Evolutionary conservation across 1,284 basidiomycete genomes (phyloP), one percentile per base, ranked within the genome.

Genomic region (Coniophora puteana): DNA sequence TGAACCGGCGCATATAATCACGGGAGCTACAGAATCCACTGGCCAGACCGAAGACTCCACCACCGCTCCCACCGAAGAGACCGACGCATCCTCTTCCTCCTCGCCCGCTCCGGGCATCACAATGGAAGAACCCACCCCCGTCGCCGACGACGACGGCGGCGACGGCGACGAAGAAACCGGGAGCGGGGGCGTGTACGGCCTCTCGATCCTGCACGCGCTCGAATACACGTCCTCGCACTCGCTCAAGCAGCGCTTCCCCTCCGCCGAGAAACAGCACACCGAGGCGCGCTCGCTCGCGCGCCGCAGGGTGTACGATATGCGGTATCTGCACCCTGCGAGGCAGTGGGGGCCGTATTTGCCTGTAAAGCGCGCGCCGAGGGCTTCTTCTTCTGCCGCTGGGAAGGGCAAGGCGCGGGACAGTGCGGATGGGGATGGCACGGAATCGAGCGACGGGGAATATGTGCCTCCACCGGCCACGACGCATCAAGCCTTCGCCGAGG

Each of bases 261-360:
- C 20, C 5, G 17, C 24, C 5, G 14, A 32, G 12, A 44, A 50
- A n/a, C 66, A 68, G 31, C 35, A 53, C 2, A 38, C 45, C 29
- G 42, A 63, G n/a, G 71, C 67, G 13, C 65, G 72, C 6, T 50
- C 51, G 12, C 57, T 66, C 4, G 71, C 76, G 0, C 59, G 71
- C 14, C 59, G 60, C 31, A 61, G 61, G 21, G 71, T 71, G 5
- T 76, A 77, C 47, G 62, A 72, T 41, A 66, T 76, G 54, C 55
- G 60, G 14, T 78, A 74, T 40, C 60, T 74, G 14, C 57, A 55
- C 12, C 51, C 53, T 1, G 59, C 67, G 24, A 59, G 72, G 14
- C 50, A 60, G n/a, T 77, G 66, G 64, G 74, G 76, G 0, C 74
- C 74, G 0, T 77, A 62, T 50, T 60, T 71, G 3, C 55, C 56